Evolutionary conservation across 441 rosid species (phyloP).

Genomic region (Pelargonium australe): DNA sequence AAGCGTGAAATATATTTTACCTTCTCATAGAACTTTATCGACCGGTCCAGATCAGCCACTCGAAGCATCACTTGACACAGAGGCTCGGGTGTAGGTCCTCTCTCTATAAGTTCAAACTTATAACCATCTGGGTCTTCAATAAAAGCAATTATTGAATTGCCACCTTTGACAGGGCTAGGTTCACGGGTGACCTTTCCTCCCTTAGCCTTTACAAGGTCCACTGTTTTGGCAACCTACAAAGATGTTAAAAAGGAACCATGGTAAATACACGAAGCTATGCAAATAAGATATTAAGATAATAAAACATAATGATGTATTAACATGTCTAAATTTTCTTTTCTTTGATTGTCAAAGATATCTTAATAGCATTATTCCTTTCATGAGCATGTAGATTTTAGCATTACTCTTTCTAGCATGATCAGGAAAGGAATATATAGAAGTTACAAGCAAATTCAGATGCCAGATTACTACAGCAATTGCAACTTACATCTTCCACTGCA

Average conservation of each 20-base stretch:
- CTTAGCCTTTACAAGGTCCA: constrained; percentile 78
- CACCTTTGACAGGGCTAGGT: constrained; percentile 89
- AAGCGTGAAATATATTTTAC: constrained; percentile 26
- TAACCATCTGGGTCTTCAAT: constrained; percentile 97
- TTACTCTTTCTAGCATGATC: too few species aligned
- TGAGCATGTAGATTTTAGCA: too few species aligned
- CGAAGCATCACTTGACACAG: constrained; percentile 96
- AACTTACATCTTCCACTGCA: constrained; percentile 83
- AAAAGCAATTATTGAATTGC: constrained; percentile 73
- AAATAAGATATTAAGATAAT: too few species aligned
- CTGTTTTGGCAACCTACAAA: constrained; percentile 35
- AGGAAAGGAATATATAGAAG: too few species aligned
- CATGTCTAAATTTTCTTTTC: too few species aligned
- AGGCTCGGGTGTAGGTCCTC: constrained; percentile 87
- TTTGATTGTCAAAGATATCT: too few species aligned
- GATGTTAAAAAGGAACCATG: too few species aligned
- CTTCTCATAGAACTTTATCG: constrained; percentile 77
- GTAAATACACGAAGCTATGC: too few species aligned
- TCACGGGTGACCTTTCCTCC: constrained; percentile 92
- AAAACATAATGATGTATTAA: too few species aligned
- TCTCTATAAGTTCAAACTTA: constrained; percentile 82
- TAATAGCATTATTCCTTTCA: too few species aligned
- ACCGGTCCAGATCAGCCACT: constrained; percentile 84
- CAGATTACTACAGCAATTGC: neutral
- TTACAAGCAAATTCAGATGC: too few species aligned